phyloP scores from a whole-genome alignment of 2,329 filamentous ascomycete species.

The Lachnellula hyalina region DNA sequence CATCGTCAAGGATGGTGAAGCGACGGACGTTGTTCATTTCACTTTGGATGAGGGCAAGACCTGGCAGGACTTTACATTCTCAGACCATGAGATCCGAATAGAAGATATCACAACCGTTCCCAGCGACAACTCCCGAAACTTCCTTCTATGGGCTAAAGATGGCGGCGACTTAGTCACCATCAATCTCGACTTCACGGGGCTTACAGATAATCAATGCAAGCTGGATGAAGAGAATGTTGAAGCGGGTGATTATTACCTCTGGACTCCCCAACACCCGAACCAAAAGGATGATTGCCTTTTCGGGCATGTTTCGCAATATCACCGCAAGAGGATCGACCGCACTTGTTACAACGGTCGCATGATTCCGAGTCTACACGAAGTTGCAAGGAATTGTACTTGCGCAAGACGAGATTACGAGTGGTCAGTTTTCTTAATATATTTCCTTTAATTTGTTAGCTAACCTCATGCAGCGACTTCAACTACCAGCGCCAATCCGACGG shows the following conservation, averaged over 20 bases:
- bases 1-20: conserved; percentile 66
- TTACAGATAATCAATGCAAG: conserved; percentile 69
- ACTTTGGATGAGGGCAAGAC: conserved; percentile 73
- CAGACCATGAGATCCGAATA: conserved; percentile 64
- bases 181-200: conserved; percentile 82
- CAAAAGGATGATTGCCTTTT: conserved; percentile 81
- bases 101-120: conserved; percentile 81
- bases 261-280: conserved; percentile 80
- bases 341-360: conserved; percentile 78
- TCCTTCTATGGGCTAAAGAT: conserved; percentile 77
- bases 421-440: conserved; percentile 44
- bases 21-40: conserved; percentile 68
- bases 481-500: conserved; percentile 75
- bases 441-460: conserved; percentile 13
- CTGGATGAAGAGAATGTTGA: conserved; percentile 56
- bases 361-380: conserved; percentile 65
- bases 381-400: conserved; percentile 73
- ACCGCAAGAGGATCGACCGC: conserved; percentile 77
- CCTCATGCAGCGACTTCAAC: conserved; percentile 72
- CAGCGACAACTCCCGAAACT: conserved; percentile 84
- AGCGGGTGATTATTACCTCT: conserved; percentile 73
- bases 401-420: conserved; percentile 87
- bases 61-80: conserved; percentile 74
- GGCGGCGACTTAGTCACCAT: conserved; percentile 60
- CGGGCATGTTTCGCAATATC: conserved; percentile 81